These are phyloP conservation scores for Claviceps sp. DNA, from an alignment of 2,329 filamentous ascomycete genomes.

Conservation along the genomic window DNA sequence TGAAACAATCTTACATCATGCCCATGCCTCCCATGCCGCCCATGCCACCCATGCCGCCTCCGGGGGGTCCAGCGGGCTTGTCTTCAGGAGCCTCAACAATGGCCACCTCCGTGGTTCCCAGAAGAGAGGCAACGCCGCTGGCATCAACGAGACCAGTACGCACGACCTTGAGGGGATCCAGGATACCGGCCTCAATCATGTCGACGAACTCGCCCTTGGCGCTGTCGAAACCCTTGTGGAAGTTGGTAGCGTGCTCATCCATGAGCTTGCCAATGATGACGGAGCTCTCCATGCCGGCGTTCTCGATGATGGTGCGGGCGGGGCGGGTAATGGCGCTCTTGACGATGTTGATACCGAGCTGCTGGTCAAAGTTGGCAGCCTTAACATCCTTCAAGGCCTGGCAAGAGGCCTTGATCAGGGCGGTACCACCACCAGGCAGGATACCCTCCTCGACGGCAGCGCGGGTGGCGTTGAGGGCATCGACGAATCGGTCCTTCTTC, in stretches of 20 bases:
- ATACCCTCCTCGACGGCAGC: conserved; percentile 99
- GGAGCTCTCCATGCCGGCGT: conserved; percentile 88
- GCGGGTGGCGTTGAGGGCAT: conserved; percentile 94
- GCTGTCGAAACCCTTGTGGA: conserved; percentile 98
- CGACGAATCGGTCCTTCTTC: conserved; percentile 99
- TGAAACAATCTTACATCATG: conserved; percentile 40
- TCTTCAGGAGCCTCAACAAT: conserved; percentile 94
- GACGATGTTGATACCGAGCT: conserved; percentile 93
- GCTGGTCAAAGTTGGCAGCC: conserved; percentile 94
- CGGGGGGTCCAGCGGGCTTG: conserved; percentile 52
- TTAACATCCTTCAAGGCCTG: conserved; percentile 77
- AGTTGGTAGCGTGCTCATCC: conserved; percentile 81
- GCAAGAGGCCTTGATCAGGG: conserved; percentile 89
- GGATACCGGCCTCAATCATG: conserved; percentile 94
- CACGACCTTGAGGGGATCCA: conserved; percentile 98
- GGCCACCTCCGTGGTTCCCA: conserved; percentile 95
- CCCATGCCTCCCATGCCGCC: conserved; percentile 15
- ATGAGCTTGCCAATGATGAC: conserved; percentile 97
- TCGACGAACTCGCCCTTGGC: conserved; percentile 96
- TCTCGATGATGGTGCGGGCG: conserved; percentile 91
- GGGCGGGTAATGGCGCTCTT: conserved; percentile 97
- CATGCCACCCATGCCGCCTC: conserved; percentile 56
- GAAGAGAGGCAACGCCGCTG: conserved; percentile 87
- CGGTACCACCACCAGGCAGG: conserved; percentile 94
- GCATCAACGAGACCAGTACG: conserved; percentile 91